phyloP scores from a whole-genome alignment of 139 green algal genomes.

The Tetradesmus lagerheimii region DNA sequence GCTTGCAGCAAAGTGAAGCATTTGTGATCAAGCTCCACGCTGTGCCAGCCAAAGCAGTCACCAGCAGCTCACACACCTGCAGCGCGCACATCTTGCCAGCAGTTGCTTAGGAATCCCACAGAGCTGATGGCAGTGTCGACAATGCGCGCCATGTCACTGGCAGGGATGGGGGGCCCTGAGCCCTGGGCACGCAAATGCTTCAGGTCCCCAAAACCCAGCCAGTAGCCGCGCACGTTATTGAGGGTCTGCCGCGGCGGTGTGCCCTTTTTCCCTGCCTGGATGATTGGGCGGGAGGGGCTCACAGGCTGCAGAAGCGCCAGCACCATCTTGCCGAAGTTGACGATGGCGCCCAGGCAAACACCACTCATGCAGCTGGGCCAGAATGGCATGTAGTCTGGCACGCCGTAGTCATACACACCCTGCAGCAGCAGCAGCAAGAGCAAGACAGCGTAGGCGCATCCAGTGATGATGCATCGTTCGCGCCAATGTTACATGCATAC shows the following conservation, averaged over 20 bases:
- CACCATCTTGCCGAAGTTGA: background rate
- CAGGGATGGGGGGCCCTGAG: background rate
- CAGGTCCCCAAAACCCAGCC: background rate
- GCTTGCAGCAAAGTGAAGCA: background rate
- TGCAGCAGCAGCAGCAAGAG: background rate
- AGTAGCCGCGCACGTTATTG: background rate
- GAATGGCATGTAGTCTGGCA: conserved; percentile 9
- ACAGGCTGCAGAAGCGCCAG: conserved; percentile 10
- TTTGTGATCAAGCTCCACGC: background rate
- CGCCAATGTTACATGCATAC: too few relatives aligned
- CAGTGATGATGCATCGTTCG: background rate
- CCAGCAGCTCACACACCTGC: background rate
- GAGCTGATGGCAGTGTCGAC: conserved; percentile 1
- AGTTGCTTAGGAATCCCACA: background rate
- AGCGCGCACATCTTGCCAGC: background rate
- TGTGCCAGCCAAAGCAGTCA: background rate
- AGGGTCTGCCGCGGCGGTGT: background rate
- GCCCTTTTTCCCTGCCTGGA: background rate
- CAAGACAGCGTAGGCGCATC: background rate
- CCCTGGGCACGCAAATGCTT: conserved; percentile 13
- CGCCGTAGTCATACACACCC: conserved; percentile 17
- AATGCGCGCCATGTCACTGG: background rate
- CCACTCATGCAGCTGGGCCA: background rate
- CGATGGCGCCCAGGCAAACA: background rate
- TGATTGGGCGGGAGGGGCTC: background rate